These are phyloP conservation scores for Aureobasidium sp. DNA, from an alignment of 2,329 filamentous ascomycete species.

Conservation along the genomic window DNA sequence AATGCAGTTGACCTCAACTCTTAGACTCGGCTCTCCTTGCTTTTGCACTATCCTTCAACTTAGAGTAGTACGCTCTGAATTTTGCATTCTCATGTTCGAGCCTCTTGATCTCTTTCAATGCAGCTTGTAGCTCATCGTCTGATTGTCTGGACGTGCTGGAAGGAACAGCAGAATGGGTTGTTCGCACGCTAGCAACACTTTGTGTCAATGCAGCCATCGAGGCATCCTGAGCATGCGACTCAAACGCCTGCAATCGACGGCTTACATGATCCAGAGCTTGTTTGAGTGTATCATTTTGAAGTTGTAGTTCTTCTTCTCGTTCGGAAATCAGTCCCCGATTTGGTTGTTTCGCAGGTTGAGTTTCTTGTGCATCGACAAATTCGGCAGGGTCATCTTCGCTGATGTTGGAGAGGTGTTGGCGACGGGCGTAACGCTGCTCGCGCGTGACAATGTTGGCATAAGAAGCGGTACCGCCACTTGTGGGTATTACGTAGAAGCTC, in stretches of 20 bases:
- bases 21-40: constrained; percentile 6
- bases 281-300: constrained; percentile 83
- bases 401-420: constrained; percentile 30
- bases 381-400: constrained; percentile 60
- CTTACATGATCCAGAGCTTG: constrained; percentile 79
- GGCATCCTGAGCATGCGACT: constrained; percentile 82
- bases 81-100: constrained; percentile 11
- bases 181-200: constrained; percentile 49
- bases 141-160: neutral
- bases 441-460: constrained; percentile 74
- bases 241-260: constrained; percentile 84
- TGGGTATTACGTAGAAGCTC: constrained; percentile 92
- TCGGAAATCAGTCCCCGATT: constrained; percentile 34
- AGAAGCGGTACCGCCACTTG: constrained; percentile 81
- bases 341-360: constrained; percentile 39
- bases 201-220: constrained; percentile 68
- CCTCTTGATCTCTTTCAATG: constrained; percentile 4
- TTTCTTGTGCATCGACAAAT: constrained; percentile 82
- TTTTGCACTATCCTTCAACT: constrained; percentile 16
- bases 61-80: constrained; percentile 1
- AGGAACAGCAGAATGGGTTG: neutral
- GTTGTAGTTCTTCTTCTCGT: constrained; percentile 67
- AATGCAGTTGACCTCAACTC: neutral
- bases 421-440: constrained; percentile 44
- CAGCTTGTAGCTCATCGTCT: constrained; percentile 7